Evolutionary conservation across 139 green algal genomes (phyloP).

Genomic region (Nannochloris sp.): DNA sequence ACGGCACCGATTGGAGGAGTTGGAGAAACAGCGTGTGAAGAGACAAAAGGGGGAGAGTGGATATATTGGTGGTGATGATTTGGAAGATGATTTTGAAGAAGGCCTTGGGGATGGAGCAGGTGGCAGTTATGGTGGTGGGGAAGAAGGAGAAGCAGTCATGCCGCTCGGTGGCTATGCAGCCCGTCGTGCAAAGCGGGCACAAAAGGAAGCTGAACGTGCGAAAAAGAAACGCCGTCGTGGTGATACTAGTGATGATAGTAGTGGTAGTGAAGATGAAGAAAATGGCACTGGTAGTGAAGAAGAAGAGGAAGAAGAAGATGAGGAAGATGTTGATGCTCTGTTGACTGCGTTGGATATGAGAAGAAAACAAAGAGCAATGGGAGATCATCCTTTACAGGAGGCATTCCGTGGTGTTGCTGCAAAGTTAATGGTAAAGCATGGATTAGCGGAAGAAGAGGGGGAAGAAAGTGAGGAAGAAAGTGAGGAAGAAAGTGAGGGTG

Average conservation of each 20-base stretch:
- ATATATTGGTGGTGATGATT: neutral
- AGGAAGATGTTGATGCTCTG: slow-evolving; percentile 16
- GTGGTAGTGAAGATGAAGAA: slow-evolving; percentile 25
- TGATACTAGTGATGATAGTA: slow-evolving; percentile 1
- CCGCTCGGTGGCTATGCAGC: slow-evolving; percentile 31
- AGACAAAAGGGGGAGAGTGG: slow-evolving; percentile 44
- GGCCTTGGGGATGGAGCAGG: neutral
- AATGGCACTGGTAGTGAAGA: slow-evolving; percentile 22
- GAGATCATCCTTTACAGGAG: slow-evolving; percentile 64
- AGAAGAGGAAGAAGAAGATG: slow-evolving; percentile 33
- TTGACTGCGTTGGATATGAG: slow-evolving; percentile 43
- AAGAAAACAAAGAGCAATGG: slow-evolving; percentile 46
- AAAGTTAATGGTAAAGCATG: slow-evolving; percentile 38
- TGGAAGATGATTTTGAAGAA: slow-evolving; percentile 7
- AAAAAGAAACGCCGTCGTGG: neutral
- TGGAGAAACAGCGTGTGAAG: slow-evolving; percentile 64
- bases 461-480: slow-evolving; percentile 1
- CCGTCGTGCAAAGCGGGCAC: slow-evolving; percentile 17
- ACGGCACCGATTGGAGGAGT: slow-evolving; percentile 46
- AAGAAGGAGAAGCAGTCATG: slow-evolving; percentile 6
- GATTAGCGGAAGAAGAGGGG: slow-evolving; percentile 6
- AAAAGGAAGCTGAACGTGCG: neutral
- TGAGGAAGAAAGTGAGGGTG: slow-evolving; percentile 18
- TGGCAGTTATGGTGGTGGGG: slow-evolving; percentile 6
- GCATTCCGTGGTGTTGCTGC: slow-evolving; percentile 30